A percentile compares a stretch with the other conserved stretches of the same genome.
These are phyloP conservation scores for Xylariales sp. DNA, from an alignment of 2,329 filamentous ascomycete species.

Conservation along the genomic window DNA sequence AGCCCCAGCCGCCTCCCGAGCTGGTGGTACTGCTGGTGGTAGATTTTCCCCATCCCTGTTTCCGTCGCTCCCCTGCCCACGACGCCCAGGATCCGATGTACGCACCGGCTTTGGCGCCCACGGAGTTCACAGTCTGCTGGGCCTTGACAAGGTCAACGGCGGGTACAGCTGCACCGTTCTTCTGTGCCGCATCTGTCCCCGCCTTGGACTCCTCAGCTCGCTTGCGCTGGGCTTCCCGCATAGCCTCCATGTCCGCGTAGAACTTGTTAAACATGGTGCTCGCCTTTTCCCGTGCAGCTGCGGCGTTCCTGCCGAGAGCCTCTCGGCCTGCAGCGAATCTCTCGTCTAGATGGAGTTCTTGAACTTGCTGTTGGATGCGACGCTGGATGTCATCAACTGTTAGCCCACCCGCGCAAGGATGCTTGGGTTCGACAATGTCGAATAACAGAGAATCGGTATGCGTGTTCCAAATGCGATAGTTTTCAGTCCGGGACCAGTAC, in stretches of 20 bases:
- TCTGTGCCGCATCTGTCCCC: constrained; percentile 15
- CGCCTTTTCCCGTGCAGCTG: constrained; percentile 82
- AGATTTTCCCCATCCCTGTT: constrained; percentile 36
- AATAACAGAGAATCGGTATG: constrained; percentile 85
- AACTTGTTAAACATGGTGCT: constrained; percentile 82
- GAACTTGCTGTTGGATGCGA: constrained; percentile 83
- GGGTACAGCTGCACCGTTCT: constrained; percentile 16
- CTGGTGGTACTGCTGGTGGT: constrained; percentile 24
- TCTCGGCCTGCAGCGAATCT: constrained; percentile 79
- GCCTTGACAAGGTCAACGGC: constrained; percentile 35
- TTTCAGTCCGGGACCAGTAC: constrained; percentile 84
- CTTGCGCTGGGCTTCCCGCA: constrained; percentile 69
- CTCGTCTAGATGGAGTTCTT: constrained; percentile 91
- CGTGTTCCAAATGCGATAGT: constrained; percentile 83
- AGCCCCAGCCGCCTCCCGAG: constrained; percentile 26
- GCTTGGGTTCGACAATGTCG: constrained; percentile 87
- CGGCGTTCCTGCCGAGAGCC: constrained; percentile 82
- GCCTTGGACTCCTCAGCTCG: constrained; percentile 51
- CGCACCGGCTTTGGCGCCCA: constrained; percentile 53
- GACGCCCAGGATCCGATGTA: constrained; percentile 66
- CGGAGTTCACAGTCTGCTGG: constrained; percentile 41
- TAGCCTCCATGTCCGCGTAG: constrained; percentile 83
- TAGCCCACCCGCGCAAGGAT: constrained; percentile 88
- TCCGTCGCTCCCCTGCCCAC: constrained; percentile 74
- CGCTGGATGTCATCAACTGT: constrained; percentile 94